These are phyloP conservation scores for Brassica juncea DNA, from an alignment of 345 rosid species.

Conservation along the genomic window DNA sequence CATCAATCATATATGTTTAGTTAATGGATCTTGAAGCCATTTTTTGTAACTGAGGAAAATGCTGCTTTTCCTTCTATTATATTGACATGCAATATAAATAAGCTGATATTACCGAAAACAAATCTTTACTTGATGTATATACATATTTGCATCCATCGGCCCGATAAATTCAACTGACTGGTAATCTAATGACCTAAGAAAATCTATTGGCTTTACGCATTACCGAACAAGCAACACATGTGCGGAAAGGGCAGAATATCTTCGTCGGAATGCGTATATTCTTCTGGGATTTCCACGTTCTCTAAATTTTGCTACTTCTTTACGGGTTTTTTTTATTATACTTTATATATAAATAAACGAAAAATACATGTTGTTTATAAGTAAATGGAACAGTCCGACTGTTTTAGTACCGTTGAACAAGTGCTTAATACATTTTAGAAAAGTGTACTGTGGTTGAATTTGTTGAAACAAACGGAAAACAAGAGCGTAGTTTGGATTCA, in stretches of 20 bases:
- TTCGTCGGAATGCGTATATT: conserved; percentile 56
- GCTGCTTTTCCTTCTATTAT: background rate
- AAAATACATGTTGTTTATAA: background rate
- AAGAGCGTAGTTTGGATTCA: background rate
- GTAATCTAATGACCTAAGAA: background rate
- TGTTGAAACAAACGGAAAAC: background rate
- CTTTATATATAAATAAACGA: background rate
- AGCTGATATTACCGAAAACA: background rate
- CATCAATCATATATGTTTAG: conserved; percentile 14
- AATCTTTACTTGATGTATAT: background rate
- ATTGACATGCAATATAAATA: background rate
- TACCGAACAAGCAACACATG: background rate
- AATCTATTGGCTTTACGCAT: background rate
- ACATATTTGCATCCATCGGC: background rate
- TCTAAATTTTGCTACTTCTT: conserved; percentile 1
- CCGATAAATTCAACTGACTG: background rate
- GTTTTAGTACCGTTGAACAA: background rate
- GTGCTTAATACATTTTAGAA: background rate
- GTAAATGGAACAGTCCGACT: background rate
- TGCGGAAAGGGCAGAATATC: conserved; percentile 36
- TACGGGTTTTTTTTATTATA: background rate
- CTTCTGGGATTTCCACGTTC: conserved; percentile 40
- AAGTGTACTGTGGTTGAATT: background rate
- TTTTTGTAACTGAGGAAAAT: background rate
- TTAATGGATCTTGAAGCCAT: conserved; percentile 4